Evolutionary conservation across 106 monocot genomes (phyloP).

Genomic region (Ottelia alismoides): DNA sequence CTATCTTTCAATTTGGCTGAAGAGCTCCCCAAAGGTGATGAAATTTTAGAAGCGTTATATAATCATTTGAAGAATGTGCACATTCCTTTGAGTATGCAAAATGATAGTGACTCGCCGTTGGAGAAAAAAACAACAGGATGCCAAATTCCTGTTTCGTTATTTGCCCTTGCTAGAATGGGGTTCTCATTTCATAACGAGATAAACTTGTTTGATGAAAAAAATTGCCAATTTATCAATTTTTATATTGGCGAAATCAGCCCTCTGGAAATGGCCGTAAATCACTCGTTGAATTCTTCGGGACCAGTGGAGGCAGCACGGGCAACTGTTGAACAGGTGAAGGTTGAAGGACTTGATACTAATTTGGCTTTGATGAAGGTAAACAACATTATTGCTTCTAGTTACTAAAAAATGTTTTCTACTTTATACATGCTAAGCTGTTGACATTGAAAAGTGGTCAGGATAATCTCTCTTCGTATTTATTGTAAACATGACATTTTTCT

Average conservation of each 20-base stretch:
- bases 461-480: too few relatives aligned
- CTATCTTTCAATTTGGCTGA: conserved; percentile 66
- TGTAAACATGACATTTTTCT: too few relatives aligned
- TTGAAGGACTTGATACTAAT: too few relatives aligned
- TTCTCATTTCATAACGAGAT: conserved; percentile 18
- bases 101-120: conserved; percentile 5
- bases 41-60: conserved; percentile 54
- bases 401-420: too few relatives aligned
- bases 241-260: conserved; percentile 33
- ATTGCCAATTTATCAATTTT: conserved; percentile 10
- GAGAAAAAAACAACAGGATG: conserved; percentile 1
- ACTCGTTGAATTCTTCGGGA: conserved; percentile 43
- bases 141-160: conserved; percentile 32
- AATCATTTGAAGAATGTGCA: conserved; percentile 32
- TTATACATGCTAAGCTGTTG: too few relatives aligned
- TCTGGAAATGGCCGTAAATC: conserved; percentile 41
- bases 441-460: too few relatives aligned
- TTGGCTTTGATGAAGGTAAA: conserved; percentile 51
- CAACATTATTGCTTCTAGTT: too few relatives aligned
- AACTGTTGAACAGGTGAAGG: conserved; percentile 65
- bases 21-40: conserved; percentile 78
- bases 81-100: conserved; percentile 8
- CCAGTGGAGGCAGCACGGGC: conserved; percentile 48
- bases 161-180: conserved; percentile 35
- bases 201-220: conserved; percentile 19